Conservation (phyloP, 768 basidiomycete genomes). For the Tricholoma saponaceum region DNA sequence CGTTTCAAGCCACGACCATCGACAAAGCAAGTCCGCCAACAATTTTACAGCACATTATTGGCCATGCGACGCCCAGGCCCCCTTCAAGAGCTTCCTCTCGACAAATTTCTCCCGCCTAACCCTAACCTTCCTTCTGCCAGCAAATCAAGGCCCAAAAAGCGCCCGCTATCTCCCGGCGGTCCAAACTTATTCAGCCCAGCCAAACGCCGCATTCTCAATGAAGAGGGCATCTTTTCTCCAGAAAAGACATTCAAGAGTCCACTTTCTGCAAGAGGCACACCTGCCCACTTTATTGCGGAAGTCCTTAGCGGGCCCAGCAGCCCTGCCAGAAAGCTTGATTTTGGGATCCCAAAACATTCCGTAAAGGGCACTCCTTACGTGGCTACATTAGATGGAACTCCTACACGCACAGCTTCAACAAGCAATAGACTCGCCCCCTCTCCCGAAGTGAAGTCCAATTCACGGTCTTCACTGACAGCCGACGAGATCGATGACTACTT, state of each 20-base stretch:
- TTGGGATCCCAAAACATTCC: constrained; percentile 35
- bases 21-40: neutral
- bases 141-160: constrained; percentile 46
- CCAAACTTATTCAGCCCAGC: constrained; percentile 52
- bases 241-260: constrained; percentile 35
- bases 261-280: constrained; percentile 15
- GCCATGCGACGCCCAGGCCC: constrained; percentile 45
- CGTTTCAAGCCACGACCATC: neutral
- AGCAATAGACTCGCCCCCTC: constrained; percentile 22
- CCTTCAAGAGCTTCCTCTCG: constrained; percentile 57
- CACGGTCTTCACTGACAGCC: constrained; percentile 9
- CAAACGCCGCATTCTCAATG: constrained; percentile 63
- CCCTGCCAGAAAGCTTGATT: constrained; percentile 51
- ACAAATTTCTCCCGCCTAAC: constrained; percentile 41
- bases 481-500: constrained; percentile 19
- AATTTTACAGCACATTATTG: neutral
- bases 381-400: constrained; percentile 12
- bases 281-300: constrained; percentile 17
- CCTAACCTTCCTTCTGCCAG: constrained; percentile 18
- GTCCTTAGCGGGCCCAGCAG: constrained; percentile 30
- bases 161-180: constrained; percentile 55
- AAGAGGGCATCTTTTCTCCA: constrained; percentile 43
- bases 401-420: constrained; percentile 14
- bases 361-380: constrained; percentile 10
- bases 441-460: constrained; percentile 19